A percentile compares a stretch with the other conserved stretches of the same genome.
These are phyloP conservation scores for Neophaeococcomyces mojaviensis DNA, from an alignment of 2,329 filamentous ascomycete species.

Conservation along the genomic window DNA sequence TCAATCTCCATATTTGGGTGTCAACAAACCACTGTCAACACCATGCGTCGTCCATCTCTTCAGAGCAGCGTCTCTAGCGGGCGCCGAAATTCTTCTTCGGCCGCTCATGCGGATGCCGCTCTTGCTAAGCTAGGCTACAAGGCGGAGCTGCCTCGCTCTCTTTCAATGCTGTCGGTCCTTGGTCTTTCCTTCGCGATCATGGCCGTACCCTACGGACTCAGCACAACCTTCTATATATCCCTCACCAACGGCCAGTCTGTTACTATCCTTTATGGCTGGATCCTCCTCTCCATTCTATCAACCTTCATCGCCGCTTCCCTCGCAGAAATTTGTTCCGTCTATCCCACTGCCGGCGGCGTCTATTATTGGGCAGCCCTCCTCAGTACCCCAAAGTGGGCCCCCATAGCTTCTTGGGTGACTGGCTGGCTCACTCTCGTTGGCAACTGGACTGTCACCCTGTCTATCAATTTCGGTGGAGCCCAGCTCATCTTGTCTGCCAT, in stretches of 20 bases:
- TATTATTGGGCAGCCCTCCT: constrained; percentile 68
- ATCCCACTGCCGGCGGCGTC: constrained; percentile 60
- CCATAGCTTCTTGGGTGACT: constrained; percentile 61
- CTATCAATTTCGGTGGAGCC: constrained; percentile 66
- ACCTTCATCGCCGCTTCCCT: constrained; percentile 58
- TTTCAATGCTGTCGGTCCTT: constrained; percentile 63
- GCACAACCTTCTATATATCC: constrained; percentile 61
- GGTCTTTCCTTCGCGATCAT: constrained; percentile 67
- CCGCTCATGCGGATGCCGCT: constrained; percentile 46
- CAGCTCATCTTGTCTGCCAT: constrained; percentile 62
- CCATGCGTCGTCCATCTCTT: constrained; percentile 1
- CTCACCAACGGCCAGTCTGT: constrained; percentile 62
- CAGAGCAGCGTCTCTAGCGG: background rate
- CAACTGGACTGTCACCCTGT: constrained; percentile 62
- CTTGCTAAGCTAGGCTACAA: constrained; percentile 62
- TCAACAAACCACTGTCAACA: background rate
- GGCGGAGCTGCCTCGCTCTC: constrained; percentile 56
- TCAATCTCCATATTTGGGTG: too few species aligned
- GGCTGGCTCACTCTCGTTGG: constrained; percentile 67
- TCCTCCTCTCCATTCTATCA: constrained; percentile 57
- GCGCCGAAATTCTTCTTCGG: background rate
- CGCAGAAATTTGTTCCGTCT: constrained; percentile 63
- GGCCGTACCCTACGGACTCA: constrained; percentile 62
- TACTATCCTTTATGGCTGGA: constrained; percentile 64
- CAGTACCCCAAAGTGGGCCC: constrained; percentile 56